Conservation (phyloP, 176 grass and related monocot species). For the Rhynchospora pubera region DNA sequence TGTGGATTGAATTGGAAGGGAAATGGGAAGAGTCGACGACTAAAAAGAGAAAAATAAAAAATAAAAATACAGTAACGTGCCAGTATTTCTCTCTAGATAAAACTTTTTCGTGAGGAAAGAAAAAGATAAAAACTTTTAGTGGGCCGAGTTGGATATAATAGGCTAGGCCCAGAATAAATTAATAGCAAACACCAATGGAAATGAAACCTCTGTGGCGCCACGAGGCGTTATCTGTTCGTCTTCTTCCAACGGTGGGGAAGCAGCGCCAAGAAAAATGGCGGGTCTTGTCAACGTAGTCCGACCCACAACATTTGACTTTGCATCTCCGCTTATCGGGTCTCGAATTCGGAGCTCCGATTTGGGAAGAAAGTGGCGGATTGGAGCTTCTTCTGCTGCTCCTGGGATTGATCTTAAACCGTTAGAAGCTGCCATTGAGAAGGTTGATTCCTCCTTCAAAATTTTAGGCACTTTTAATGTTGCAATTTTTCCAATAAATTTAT, state of each 20-base stretch:
- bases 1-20: neutral
- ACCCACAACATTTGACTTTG: slow-evolving; percentile 10
- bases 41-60: neutral
- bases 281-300: slow-evolving; percentile 22
- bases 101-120: neutral
- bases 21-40: no score
- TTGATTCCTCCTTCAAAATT: slow-evolving; percentile 13
- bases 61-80: neutral
- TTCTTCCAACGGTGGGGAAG: slow-evolving; percentile 32
- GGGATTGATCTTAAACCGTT: slow-evolving; percentile 67
- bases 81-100: neutral
- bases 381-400: slow-evolving; percentile 47
- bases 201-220: neutral
- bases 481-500: neutral
- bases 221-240: slow-evolving; percentile 42
- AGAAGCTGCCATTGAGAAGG: slow-evolving; percentile 73
- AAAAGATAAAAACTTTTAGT: neutral
- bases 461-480: neutral
- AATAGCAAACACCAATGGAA: neutral
- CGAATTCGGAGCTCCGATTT: neutral
- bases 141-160: neutral
- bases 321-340: neutral
- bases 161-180: neutral
- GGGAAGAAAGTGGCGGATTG: slow-evolving; percentile 30
- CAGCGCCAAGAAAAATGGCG: neutral